These are phyloP conservation scores for Amaranthus palmeri DNA, from an alignment of 148 eudicot species.

Conservation along the genomic window DNA sequence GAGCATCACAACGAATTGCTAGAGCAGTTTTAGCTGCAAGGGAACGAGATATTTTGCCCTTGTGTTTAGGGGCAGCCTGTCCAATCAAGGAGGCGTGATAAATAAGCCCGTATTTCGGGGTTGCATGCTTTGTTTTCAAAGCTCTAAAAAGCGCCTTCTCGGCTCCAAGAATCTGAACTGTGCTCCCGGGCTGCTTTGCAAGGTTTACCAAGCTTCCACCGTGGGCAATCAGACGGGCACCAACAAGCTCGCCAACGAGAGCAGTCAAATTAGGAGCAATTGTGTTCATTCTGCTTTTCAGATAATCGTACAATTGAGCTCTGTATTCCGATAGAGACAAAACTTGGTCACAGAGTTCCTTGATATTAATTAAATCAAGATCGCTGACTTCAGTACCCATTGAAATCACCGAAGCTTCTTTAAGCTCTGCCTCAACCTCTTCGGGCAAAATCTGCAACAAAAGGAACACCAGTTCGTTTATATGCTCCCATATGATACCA, in stretches of 20 bases:
- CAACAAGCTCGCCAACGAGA: slow-evolving; percentile 94
- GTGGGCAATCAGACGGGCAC: slow-evolving; percentile 93
- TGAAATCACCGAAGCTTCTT: slow-evolving; percentile 84
- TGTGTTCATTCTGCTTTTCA: slow-evolving; percentile 91
- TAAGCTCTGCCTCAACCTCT: slow-evolving; percentile 81
- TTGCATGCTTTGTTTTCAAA: slow-evolving; percentile 90
- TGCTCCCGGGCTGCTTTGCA: slow-evolving; percentile 96
- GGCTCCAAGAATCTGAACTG: slow-evolving; percentile 97
- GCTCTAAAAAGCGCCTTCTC: slow-evolving; percentile 98
- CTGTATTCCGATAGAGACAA: slow-evolving; percentile 81
- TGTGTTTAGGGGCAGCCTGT: slow-evolving; percentile 92
- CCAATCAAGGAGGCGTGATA: slow-evolving; percentile 94
- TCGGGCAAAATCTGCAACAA: slow-evolving; percentile 60
- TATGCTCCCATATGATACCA: too few relatives aligned
- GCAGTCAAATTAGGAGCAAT: slow-evolving; percentile 96
- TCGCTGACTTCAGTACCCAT: slow-evolving; percentile 99
- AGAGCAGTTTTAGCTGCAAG: slow-evolving; percentile 87
- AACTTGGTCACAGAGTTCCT: slow-evolving; percentile 89
- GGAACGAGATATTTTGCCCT: slow-evolving; percentile 90
- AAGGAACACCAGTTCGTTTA: neutral
- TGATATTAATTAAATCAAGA: slow-evolving; percentile 73
- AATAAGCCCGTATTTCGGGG: slow-evolving; percentile 93
- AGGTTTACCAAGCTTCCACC: slow-evolving; percentile 93
- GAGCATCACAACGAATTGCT: slow-evolving; percentile 90
- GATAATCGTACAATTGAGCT: slow-evolving; percentile 84